Conservation (phyloP, 306 rosid species). For the Mimosa pudica region DNA sequence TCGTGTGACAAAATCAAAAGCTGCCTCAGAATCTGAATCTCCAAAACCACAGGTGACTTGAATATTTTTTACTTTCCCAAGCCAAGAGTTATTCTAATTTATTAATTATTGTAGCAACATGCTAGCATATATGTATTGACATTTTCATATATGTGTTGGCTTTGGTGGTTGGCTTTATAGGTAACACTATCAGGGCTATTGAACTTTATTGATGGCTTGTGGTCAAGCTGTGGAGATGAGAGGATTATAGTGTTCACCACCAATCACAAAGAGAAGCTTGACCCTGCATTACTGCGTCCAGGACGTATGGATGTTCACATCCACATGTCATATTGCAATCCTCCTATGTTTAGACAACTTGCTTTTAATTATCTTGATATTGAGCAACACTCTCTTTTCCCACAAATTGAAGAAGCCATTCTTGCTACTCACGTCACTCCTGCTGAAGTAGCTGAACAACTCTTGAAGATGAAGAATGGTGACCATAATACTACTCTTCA, state of each 20-base stretch:
- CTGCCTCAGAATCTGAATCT: background rate
- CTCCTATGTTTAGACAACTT: constrained; percentile 37
- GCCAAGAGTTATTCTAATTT: background rate
- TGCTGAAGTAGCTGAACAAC: constrained; percentile 51
- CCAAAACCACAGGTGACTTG: constrained; percentile 31
- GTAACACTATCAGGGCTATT: constrained; percentile 43
- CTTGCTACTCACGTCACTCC: constrained; percentile 37
- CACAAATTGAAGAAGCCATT: constrained; percentile 35
- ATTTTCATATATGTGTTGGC: background rate
- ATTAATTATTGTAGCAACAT: background rate
- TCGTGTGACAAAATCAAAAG: constrained; percentile 22
- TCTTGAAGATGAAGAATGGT: constrained; percentile 34
- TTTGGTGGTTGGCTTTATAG: constrained; percentile 4
- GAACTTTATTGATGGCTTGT: constrained; percentile 48
- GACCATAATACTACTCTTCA: constrained; percentile 11
- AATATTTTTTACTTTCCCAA: background rate
- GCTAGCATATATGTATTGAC: background rate
- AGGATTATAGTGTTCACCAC: constrained; percentile 54
- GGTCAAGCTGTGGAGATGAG: constrained; percentile 57
- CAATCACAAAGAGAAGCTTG: constrained; percentile 51
- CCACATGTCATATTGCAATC: constrained; percentile 49
- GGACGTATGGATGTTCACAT: constrained; percentile 56
- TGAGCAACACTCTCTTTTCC: constrained; percentile 22
- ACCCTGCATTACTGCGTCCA: constrained; percentile 44
- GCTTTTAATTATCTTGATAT: constrained; percentile 42